Evolutionary conservation across 2,329 filamentous ascomycete genomes (phyloP).

Genomic region (Fusarium sp.): DNA sequence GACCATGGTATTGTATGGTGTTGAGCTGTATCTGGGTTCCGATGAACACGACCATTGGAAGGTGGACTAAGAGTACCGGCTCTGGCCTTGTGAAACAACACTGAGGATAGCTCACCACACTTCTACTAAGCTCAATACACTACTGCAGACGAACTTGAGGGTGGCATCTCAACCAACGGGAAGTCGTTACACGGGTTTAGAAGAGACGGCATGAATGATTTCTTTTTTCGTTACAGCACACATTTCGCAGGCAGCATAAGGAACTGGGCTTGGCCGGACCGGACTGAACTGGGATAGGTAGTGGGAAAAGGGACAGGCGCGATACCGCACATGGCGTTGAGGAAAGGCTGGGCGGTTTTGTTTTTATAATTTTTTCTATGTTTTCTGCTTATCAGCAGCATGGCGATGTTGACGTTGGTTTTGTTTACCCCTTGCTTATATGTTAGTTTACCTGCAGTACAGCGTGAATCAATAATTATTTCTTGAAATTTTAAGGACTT

Average conservation of each 20-base stretch:
- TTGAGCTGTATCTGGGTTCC: constrained; percentile 88
- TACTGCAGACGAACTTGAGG: constrained; percentile 15
- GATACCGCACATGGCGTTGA: constrained; percentile 46
- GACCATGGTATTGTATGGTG: constrained; percentile 88
- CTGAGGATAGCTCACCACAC: background rate
- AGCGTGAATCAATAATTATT: constrained; percentile 23
- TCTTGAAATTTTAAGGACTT: background rate
- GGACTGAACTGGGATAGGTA: constrained; percentile 35
- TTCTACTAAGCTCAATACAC: constrained; percentile 8
- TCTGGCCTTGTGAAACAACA: constrained; percentile 1
- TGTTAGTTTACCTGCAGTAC: constrained; percentile 23
- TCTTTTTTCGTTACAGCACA: constrained; percentile 23
- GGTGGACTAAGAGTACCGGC: constrained; percentile 70
- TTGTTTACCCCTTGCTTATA: constrained; percentile 28
- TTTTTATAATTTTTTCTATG: constrained; percentile 11
- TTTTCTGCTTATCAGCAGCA: constrained; percentile 43
- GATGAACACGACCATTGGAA: constrained; percentile 96
- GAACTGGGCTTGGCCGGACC: constrained; percentile 34
- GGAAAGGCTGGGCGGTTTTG: constrained; percentile 41
- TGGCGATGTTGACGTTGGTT: constrained; percentile 46
- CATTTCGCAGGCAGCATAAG: constrained; percentile 35
- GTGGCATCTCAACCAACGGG: constrained; percentile 7
- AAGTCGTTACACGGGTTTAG: constrained; percentile 8
- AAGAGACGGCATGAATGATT: constrained; percentile 20
- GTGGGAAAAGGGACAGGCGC: constrained; percentile 35